phyloP scores from a whole-genome alignment of 2,329 filamentous ascomycete species.

The Lasiodiplodia theobromae region DNA sequence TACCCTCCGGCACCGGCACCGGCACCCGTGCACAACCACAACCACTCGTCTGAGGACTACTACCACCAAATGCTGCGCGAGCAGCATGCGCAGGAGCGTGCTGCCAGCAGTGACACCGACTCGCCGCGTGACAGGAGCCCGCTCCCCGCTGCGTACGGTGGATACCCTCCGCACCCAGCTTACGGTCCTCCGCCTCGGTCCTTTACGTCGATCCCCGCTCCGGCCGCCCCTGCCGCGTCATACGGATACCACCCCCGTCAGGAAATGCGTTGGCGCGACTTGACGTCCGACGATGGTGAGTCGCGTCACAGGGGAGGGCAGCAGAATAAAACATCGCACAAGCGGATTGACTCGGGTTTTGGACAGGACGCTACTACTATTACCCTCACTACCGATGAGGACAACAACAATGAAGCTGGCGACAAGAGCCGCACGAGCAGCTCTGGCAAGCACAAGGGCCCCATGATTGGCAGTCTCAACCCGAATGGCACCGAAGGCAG shows the following conservation, averaged over 20 bases:
- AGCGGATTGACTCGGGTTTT: conserved; percentile 17
- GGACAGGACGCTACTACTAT: not conserved
- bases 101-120: conserved; percentile 5
- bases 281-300: conserved; percentile 4
- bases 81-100: conserved; percentile 15
- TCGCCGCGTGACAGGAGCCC: conserved; percentile 3
- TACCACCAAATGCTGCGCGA: conserved; percentile 26
- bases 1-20: not conserved
- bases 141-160: not conserved
- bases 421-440: not conserved
- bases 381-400: not conserved
- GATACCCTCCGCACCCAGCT: not conserved
- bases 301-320: too few relatives aligned
- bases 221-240: not conserved
- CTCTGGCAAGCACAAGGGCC: not conserved
- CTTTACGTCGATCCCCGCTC: not conserved
- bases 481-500: not conserved
- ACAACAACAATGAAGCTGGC: not conserved
- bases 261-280: conserved; percentile 23
- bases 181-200: not conserved
- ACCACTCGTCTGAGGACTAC: conserved; percentile 13
- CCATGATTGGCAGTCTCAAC: not conserved
- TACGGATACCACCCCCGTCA: conserved; percentile 14
- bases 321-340: conserved; percentile 1
- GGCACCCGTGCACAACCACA: not conserved